These are phyloP conservation scores for Vitis riparia DNA, from an alignment of 164 flowering plant genomes.

Conservation along the genomic window DNA sequence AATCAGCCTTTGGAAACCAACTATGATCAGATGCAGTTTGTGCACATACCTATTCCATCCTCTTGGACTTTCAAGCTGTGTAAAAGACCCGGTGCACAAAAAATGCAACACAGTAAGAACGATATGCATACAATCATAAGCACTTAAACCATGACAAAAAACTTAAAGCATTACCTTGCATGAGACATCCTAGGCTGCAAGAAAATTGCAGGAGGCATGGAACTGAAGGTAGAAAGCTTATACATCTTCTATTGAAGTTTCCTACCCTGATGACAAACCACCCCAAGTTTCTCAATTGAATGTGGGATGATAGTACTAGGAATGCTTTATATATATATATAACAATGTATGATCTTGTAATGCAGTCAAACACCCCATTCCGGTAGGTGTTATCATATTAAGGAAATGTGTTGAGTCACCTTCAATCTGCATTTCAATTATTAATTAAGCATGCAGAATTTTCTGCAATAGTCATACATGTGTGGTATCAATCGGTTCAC, in stretches of 20 bases:
- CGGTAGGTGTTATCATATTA: background rate
- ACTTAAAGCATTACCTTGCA: constrained; percentile 14
- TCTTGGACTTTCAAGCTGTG: constrained; percentile 11
- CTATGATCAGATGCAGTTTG: too few relatives aligned
- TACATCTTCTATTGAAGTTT: constrained; percentile 6
- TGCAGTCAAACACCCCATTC: background rate
- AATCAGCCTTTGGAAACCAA: too few relatives aligned
- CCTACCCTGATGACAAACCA: background rate
- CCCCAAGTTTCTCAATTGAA: background rate
- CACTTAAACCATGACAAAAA: background rate
- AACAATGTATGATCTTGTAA: background rate
- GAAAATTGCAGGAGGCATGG: constrained; percentile 1
- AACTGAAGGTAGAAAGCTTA: background rate
- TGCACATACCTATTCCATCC: constrained; percentile 14
- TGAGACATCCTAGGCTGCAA: constrained; percentile 9
- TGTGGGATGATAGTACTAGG: constrained; percentile 3
- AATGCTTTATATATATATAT: background rate
- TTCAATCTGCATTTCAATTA: constrained; percentile 1
- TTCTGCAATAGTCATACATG: background rate
- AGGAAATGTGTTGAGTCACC: background rate
- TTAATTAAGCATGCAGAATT: background rate
- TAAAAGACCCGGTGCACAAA: background rate
- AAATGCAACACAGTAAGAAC: background rate
- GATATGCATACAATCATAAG: background rate
- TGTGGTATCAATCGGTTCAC: background rate